Evolutionary conservation across 192 early-diverging fungal species (phyloP).

Genomic region (Coemansia biformis): DNA sequence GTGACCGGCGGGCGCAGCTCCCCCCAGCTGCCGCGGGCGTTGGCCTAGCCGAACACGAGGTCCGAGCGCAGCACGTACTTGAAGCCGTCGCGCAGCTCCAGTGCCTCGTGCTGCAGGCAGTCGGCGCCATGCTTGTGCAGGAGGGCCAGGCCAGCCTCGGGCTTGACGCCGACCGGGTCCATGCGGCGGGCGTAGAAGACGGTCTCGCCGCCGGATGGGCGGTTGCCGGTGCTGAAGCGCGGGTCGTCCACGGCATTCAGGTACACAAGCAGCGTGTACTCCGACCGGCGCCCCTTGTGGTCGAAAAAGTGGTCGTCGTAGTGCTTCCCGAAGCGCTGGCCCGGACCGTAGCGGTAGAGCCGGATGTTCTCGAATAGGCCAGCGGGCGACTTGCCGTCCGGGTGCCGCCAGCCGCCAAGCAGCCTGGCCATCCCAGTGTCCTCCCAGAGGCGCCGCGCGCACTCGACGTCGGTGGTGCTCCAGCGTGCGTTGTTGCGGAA

Average conservation of each 20-base stretch:
- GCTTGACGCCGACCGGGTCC: constrained; percentile 51
- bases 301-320: constrained; percentile 58
- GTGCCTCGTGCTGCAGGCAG: constrained; percentile 58
- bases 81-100: constrained; percentile 50
- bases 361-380: constrained; percentile 55
- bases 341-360: constrained; percentile 58
- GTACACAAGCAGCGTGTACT: constrained; percentile 58
- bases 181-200: constrained; percentile 53
- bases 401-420: constrained; percentile 32
- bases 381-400: constrained; percentile 38
- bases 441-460: constrained; percentile 51
- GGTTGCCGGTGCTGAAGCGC: constrained; percentile 14
- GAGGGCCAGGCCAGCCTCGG: constrained; percentile 53
- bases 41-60: constrained; percentile 43
- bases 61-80: constrained; percentile 61
- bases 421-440: constrained; percentile 36
- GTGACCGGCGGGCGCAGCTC: too few relatives aligned
- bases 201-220: constrained; percentile 39
- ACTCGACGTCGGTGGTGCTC: constrained; percentile 40
- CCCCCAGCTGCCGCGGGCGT: too few relatives aligned
- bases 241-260: constrained; percentile 49
- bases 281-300: constrained; percentile 44
- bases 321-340: constrained; percentile 57
- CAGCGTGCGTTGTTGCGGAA: constrained; percentile 59
- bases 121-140: constrained; percentile 60